Evolutionary conservation across 352 stramenopile genomes (phyloP).

Genomic region (Pythium brachiatum): DNA sequence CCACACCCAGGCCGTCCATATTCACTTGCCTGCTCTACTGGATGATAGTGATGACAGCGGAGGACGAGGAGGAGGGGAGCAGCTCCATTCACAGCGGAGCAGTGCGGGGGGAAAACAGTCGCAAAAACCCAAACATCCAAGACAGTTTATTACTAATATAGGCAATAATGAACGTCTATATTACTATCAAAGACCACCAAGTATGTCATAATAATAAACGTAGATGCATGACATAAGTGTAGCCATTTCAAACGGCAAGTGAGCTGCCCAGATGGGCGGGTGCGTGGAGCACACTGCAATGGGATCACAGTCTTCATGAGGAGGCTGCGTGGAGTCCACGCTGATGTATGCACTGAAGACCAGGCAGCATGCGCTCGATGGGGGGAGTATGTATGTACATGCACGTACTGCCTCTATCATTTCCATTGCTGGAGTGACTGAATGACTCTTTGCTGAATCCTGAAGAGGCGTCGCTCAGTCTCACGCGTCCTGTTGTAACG

Average conservation of each 20-base stretch:
- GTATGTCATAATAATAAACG: neutral
- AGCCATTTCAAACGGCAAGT: conserved; percentile 8
- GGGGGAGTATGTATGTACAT: too few relatives aligned
- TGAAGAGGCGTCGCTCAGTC: neutral
- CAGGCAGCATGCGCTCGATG: neutral
- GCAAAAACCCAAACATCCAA: conserved; percentile 16
- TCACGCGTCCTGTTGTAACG: conserved; percentile 1
- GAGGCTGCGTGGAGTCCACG: neutral
- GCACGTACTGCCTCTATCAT: too few relatives aligned
- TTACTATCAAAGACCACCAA: too few relatives aligned
- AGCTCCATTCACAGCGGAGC: conserved; percentile 25
- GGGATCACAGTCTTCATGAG: too few relatives aligned
- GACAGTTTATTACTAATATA: neutral
- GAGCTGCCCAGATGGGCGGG: neutral
- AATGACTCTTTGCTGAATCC: neutral
- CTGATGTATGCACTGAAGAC: neutral
- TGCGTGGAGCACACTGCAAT: neutral
- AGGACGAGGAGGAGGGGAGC: neutral
- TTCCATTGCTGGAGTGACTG: too few relatives aligned
- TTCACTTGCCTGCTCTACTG: too few relatives aligned
- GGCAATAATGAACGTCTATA: neutral
- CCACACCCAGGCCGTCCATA: conserved; percentile 72
- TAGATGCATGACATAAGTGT: conserved; percentile 5
- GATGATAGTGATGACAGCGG: conserved; percentile 2
- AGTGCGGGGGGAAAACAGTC: conserved; percentile 9